Conservation (phyloP, 2,329 filamentous ascomycete genomes). For the Fusarium foetens region DNA sequence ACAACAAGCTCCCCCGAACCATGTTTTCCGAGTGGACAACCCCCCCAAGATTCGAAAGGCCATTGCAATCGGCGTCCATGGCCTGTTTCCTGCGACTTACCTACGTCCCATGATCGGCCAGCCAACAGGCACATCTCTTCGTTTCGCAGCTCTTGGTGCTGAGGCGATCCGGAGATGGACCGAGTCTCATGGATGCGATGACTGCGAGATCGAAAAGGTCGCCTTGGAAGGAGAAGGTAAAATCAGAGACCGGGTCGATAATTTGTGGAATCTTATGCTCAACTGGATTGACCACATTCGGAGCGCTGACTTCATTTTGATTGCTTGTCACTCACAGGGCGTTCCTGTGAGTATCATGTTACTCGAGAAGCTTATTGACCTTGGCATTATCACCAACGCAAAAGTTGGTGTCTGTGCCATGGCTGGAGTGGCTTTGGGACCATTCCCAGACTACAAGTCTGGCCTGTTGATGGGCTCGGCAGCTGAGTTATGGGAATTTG, state of each 20-base stretch:
- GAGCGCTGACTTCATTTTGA: conserved; percentile 85
- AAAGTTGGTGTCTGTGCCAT: conserved; percentile 87
- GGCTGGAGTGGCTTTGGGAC: conserved; percentile 93
- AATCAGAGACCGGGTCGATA: conserved; percentile 87
- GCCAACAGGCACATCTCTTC: conserved; percentile 92
- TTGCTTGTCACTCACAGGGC: conserved; percentile 96
- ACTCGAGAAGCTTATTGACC: conserved; percentile 88
- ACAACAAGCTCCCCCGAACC: conserved; percentile 67
- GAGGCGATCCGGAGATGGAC: conserved; percentile 87
- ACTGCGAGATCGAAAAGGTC: conserved; percentile 90
- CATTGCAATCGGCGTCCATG: conserved; percentile 92
- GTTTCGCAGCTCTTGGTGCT: conserved; percentile 89
- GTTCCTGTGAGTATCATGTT: conserved; percentile 95
- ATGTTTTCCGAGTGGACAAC: conserved; percentile 77
- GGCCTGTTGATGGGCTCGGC: conserved; percentile 89
- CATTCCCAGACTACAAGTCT: conserved; percentile 91
- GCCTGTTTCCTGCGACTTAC: conserved; percentile 88
- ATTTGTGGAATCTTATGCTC: conserved; percentile 91
- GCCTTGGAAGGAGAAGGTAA: conserved; percentile 94
- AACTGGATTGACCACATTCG: conserved; percentile 95
- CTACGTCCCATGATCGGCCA: conserved; percentile 93
- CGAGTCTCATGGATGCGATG: conserved; percentile 74
- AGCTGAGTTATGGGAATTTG: conserved; percentile 95
- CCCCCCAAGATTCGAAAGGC: conserved; percentile 82
- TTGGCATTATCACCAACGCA: conserved; percentile 81